phyloP scores from a whole-genome alignment of 2,329 filamentous ascomycete species.

The Elsinoe arachidis region DNA sequence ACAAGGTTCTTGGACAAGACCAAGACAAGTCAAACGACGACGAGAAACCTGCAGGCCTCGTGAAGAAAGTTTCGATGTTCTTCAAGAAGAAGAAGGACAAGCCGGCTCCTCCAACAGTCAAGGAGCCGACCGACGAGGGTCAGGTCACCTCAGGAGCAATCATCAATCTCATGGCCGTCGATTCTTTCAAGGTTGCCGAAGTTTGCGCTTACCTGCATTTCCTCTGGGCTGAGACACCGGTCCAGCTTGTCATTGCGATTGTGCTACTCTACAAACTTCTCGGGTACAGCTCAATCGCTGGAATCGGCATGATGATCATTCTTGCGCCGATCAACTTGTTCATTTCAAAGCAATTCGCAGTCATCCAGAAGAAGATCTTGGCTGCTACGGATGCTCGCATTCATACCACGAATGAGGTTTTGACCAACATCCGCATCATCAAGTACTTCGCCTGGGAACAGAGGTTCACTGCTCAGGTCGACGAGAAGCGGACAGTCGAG shows the following conservation, averaged over 20 bases:
- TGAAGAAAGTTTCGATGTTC: constrained; percentile 17
- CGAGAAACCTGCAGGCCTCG: background rate
- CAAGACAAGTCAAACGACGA: constrained; percentile 30
- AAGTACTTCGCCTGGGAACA: constrained; percentile 99
- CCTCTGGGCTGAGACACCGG: constrained; percentile 82
- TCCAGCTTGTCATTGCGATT: constrained; percentile 76
- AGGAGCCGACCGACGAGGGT: constrained; percentile 37
- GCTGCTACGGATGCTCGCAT: constrained; percentile 91
- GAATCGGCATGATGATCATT: constrained; percentile 80
- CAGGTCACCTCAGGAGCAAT: constrained; percentile 95
- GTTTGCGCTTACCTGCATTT: constrained; percentile 93
- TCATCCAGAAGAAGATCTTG: constrained; percentile 83
- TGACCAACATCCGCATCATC: constrained; percentile 97
- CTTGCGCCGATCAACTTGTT: constrained; percentile 84
- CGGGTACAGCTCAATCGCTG: constrained; percentile 86
- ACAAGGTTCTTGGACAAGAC: constrained; percentile 58
- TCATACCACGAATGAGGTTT: constrained; percentile 89
- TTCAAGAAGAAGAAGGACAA: constrained; percentile 42
- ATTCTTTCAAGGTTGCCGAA: constrained; percentile 97
- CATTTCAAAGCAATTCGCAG: constrained; percentile 76
- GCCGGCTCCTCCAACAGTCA: constrained; percentile 32
- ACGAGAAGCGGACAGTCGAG: constrained; percentile 77
- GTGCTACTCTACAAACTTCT: constrained; percentile 80
- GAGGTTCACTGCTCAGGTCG: constrained; percentile 75
- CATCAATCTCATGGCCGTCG: constrained; percentile 98